Conservation (phyloP, 495 filamentous ascomycete species). For the Penicillium bovifimosum region DNA sequence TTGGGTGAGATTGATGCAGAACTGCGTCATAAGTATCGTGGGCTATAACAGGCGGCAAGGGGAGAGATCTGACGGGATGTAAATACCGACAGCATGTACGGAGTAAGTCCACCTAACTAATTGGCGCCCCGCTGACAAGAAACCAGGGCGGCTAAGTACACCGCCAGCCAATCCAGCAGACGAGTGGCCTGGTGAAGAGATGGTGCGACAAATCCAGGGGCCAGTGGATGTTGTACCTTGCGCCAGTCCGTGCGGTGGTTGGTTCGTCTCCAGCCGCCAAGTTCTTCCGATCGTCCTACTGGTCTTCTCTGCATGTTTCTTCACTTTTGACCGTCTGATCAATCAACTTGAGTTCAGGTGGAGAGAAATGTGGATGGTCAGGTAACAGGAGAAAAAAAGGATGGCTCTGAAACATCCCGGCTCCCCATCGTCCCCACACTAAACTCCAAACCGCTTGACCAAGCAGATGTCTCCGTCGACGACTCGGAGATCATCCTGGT, state of each 20-base stretch:
- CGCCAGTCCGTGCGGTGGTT: slow-evolving; percentile 16
- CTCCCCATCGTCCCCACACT: slow-evolving; percentile 12
- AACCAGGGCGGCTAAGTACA: slow-evolving; percentile 17
- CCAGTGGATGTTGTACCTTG: background rate
- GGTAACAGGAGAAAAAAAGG: background rate
- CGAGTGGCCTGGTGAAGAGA: slow-evolving; percentile 3
- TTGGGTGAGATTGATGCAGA: background rate
- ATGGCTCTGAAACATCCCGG: slow-evolving; percentile 20
- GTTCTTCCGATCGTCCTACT: slow-evolving; percentile 12
- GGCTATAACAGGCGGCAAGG: slow-evolving; percentile 14
- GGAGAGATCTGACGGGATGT: background rate
- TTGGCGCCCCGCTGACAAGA: slow-evolving; percentile 16
- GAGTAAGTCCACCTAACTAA: background rate
- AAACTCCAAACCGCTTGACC: background rate
- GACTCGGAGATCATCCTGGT: slow-evolving; percentile 6
- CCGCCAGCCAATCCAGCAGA: slow-evolving; percentile 11
- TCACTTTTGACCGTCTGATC: background rate
- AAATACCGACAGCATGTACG: background rate
- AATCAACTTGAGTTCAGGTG: too few relatives aligned
- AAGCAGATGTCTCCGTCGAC: background rate
- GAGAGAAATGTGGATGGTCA: background rate
- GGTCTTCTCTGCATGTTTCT: slow-evolving; percentile 7
- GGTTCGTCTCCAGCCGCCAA: slow-evolving; percentile 18
- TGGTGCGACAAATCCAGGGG: slow-evolving; percentile 10
- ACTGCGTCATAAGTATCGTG: slow-evolving; percentile 11